Evolutionary conservation across 495 filamentous ascomycete genomes (phyloP).

Genomic region (Barbatosphaeria neglecta): DNA sequence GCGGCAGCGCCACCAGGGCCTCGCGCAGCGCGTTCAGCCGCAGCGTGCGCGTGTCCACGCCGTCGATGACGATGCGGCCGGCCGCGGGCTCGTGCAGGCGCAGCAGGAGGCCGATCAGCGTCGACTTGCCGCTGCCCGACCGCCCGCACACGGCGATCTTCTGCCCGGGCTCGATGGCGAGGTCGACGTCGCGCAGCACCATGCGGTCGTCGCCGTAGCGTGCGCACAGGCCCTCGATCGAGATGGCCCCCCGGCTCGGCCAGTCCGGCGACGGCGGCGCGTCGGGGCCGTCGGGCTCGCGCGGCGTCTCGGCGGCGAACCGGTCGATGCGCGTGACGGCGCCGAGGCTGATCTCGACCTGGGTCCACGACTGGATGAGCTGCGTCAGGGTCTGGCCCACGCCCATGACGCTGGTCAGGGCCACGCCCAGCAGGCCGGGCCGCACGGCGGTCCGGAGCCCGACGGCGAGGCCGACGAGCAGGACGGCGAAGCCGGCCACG

Average conservation of each 20-base stretch:
- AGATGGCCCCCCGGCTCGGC: slow-evolving; percentile 34
- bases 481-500: slow-evolving; percentile 26
- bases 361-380: slow-evolving; percentile 26
- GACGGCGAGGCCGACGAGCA: slow-evolving; percentile 28
- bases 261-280: slow-evolving; percentile 33
- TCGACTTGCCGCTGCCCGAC: slow-evolving; percentile 37
- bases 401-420: slow-evolving; percentile 23
- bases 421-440: slow-evolving; percentile 24
- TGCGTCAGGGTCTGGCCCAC: slow-evolving; percentile 19
- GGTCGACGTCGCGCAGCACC: slow-evolving; percentile 30
- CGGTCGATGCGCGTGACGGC: slow-evolving; percentile 43
- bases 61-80: slow-evolving; percentile 37
- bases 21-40: slow-evolving; percentile 36
- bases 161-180: slow-evolving; percentile 24
- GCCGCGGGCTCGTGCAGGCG: slow-evolving; percentile 33
- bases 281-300: slow-evolving; percentile 34
- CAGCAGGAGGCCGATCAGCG: slow-evolving; percentile 33
- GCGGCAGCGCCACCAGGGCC: slow-evolving; percentile 41
- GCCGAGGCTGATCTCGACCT: slow-evolving; percentile 29
- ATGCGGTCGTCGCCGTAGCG: slow-evolving; percentile 17
- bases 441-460: slow-evolving; percentile 15
- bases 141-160: slow-evolving; percentile 40
- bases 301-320: slow-evolving; percentile 37
- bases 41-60: slow-evolving; percentile 35
- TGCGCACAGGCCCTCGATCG: slow-evolving; percentile 30